Evolutionary conservation across 1,284 basidiomycete genomes (phyloP).

Genomic region (Melampsora larici-populina): DNA sequence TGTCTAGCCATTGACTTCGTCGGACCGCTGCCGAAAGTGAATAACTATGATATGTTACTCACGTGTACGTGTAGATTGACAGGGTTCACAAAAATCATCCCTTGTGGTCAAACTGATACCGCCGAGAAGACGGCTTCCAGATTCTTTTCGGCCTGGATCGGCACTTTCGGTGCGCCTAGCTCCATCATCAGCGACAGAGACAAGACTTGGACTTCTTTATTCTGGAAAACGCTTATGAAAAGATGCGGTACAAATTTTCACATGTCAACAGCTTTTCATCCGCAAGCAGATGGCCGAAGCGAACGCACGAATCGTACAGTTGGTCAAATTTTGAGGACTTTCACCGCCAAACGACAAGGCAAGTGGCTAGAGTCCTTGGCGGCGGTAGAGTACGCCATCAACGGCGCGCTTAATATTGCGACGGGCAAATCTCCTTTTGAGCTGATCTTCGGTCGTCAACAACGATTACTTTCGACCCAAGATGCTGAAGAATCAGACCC

Average conservation of each 20-base stretch:
- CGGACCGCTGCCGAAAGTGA: background rate
- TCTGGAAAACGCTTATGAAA: background rate
- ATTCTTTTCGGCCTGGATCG: constrained; percentile 5
- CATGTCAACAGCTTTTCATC: constrained; percentile 48
- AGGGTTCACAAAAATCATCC: constrained; percentile 1
- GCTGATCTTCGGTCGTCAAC: constrained; percentile 39
- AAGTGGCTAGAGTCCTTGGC: too few relatives aligned
- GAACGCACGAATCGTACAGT: constrained; percentile 54
- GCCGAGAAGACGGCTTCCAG: too few relatives aligned
- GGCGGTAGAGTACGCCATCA: too few relatives aligned
- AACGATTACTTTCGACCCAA: background rate
- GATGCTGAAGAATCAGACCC: background rate
- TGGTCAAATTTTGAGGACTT: constrained; percentile 46
- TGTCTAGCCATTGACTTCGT: too few relatives aligned
- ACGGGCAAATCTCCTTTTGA: too few relatives aligned
- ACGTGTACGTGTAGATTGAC: background rate
- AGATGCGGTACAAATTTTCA: background rate
- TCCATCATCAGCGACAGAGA: constrained; percentile 4
- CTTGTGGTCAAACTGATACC: background rate
- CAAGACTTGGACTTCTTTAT: constrained; percentile 6
- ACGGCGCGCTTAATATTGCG: too few relatives aligned
- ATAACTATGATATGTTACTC: background rate
- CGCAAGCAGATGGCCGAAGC: constrained; percentile 49
- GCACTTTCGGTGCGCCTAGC: background rate
- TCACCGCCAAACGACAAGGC: too few relatives aligned